These are phyloP conservation scores for Saccharata proteae DNA, from an alignment of 2,329 filamentous ascomycete species.

Conservation along the genomic window DNA sequence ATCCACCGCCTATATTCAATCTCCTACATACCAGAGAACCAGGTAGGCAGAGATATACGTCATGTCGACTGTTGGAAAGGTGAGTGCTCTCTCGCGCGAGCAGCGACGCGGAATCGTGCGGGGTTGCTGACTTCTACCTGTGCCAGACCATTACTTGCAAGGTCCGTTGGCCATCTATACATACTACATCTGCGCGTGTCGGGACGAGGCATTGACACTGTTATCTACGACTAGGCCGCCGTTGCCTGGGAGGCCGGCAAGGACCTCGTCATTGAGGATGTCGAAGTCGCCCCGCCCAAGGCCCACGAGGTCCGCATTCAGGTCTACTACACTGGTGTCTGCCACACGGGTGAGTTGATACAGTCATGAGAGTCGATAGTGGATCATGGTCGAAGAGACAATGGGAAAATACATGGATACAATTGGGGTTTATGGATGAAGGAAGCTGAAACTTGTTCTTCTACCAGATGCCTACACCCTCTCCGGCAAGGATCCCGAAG, in stretches of 20 bases:
- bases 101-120: slow-evolving; percentile 6
- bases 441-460: too few relatives aligned
- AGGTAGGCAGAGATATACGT: too few relatives aligned
- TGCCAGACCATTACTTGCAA: slow-evolving; percentile 84
- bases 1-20: slow-evolving; percentile 3
- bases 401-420: too few relatives aligned
- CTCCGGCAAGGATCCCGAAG: slow-evolving; percentile 86
- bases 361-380: background rate
- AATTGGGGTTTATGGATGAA: background rate
- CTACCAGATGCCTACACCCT: slow-evolving; percentile 49
- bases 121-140: slow-evolving; percentile 8
- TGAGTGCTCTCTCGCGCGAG: slow-evolving; percentile 14
- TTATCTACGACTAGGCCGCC: slow-evolving; percentile 59
- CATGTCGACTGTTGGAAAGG: slow-evolving; percentile 48
- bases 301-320: slow-evolving; percentile 94
- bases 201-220: slow-evolving; percentile 7
- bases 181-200: slow-evolving; percentile 73
- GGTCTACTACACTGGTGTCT: slow-evolving; percentile 96
- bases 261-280: slow-evolving; percentile 75
- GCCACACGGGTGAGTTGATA: slow-evolving; percentile 69
- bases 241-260: slow-evolving; percentile 96
- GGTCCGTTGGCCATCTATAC: too few relatives aligned
- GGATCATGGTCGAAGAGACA: slow-evolving; percentile 1
- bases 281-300: slow-evolving; percentile 80
- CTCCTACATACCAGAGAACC: too few relatives aligned